Evolutionary conservation across 208 protist species (phyloP).

Genomic region (Trypanosoma cruzi): DNA sequence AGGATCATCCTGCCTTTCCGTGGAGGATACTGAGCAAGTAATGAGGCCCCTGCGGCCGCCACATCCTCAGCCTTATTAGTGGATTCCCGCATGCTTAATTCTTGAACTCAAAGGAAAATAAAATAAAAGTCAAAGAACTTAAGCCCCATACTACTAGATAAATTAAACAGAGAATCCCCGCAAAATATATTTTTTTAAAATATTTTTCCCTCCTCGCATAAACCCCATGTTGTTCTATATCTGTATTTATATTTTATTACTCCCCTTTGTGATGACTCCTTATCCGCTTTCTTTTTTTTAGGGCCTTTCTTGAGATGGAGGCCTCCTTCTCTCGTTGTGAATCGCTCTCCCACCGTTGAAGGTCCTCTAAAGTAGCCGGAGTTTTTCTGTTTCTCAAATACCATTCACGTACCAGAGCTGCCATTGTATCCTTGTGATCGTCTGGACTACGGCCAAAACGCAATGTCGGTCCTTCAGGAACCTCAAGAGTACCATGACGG

Average conservation of each 20-base stretch:
- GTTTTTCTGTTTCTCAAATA: slow-evolving; percentile 57
- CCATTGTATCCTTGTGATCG: slow-evolving; percentile 77
- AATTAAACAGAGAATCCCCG: neutral
- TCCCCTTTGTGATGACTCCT: slow-evolving; percentile 21
- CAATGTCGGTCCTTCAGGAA: slow-evolving; percentile 61
- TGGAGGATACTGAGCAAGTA: slow-evolving; percentile 12
- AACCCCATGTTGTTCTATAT: too few relatives aligned
- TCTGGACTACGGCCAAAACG: slow-evolving; percentile 74
- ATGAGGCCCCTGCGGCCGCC: slow-evolving; percentile 10
- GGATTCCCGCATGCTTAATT: neutral
- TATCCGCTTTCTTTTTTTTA: slow-evolving; percentile 42
- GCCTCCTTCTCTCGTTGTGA: slow-evolving; percentile 38
- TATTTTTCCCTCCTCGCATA: too few relatives aligned
- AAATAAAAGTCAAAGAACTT: slow-evolving; percentile 1
- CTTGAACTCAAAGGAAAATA: neutral
- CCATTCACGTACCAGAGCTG: slow-evolving; percentile 77
- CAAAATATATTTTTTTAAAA: too few relatives aligned
- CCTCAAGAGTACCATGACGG: slow-evolving; percentile 87
- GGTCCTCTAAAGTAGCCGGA: slow-evolving; percentile 46
- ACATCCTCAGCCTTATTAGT: neutral
- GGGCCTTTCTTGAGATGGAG: slow-evolving; percentile 34
- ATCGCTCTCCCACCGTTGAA: slow-evolving; percentile 48
- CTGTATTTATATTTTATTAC: slow-evolving; percentile 22
- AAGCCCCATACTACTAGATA: neutral
- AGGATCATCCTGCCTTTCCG: slow-evolving; percentile 9